Evolutionary conservation across 2,329 filamentous ascomycete genomes (phyloP).

Genomic region (Elsinoe perseae): DNA sequence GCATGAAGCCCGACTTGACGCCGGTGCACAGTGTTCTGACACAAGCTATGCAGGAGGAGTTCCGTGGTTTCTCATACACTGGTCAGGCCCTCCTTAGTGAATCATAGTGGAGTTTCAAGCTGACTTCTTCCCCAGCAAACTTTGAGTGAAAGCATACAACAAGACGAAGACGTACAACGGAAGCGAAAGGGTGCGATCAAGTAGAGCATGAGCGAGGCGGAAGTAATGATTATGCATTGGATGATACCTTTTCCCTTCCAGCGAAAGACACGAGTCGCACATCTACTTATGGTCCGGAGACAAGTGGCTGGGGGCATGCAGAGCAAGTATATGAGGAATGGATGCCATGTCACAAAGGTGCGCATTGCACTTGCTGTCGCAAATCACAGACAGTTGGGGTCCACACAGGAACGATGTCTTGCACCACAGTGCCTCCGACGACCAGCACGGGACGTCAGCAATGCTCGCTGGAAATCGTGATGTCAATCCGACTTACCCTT

Average conservation of each 20-base stretch:
- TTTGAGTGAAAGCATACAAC: conserved; percentile 3
- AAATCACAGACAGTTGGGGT: no score
- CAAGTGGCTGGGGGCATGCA: background rate
- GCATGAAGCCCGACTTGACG: conserved; percentile 92
- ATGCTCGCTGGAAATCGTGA: no score
- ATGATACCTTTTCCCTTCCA: conserved; percentile 12
- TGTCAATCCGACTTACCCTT: no score
- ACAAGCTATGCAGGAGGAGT: conserved; percentile 98
- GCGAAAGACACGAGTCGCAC: background rate
- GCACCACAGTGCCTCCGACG: no score
- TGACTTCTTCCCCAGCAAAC: background rate
- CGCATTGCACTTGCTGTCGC: no score
- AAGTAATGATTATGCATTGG: conserved; percentile 10
- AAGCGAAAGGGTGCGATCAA: background rate
- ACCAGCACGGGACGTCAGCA: no score
- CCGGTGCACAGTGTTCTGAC: conserved; percentile 95
- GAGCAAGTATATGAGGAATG: background rate
- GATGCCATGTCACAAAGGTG: background rate
- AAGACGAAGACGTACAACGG: background rate
- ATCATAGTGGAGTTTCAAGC: background rate
- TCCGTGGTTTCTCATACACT: conserved; percentile 96
- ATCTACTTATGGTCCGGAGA: background rate
- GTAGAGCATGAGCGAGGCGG: background rate
- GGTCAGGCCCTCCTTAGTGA: conserved; percentile 52
- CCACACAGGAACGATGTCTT: no score